These are phyloP conservation scores for Wickerhamiella spandovensis DNA, from an alignment of 805 yeast species.

Conservation along the genomic window DNA sequence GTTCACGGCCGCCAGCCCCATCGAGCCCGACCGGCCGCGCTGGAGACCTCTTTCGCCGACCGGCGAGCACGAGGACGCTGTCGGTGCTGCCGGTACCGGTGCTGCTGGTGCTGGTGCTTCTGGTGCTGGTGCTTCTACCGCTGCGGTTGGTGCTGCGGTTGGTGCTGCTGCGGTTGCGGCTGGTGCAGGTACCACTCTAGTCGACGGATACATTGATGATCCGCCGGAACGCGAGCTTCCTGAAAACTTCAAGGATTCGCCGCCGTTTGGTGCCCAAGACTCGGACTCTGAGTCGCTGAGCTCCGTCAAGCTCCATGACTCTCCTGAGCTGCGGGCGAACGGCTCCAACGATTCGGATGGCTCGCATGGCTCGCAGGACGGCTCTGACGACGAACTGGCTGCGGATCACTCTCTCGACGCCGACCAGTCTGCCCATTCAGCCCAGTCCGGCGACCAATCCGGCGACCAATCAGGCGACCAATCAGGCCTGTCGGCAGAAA, in stretches of 20 bases:
- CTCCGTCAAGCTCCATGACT: not conserved
- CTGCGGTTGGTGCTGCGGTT: not conserved
- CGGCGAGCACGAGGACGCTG: not conserved
- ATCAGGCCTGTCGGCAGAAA: not conserved
- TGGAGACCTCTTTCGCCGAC: not conserved
- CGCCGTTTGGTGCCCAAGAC: not conserved
- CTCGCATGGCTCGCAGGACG: too few relatives aligned
- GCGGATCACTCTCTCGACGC: too few relatives aligned
- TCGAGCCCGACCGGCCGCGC: not conserved
- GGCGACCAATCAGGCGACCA: not conserved
- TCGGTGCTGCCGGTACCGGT: too few relatives aligned
- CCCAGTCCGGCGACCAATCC: not conserved
- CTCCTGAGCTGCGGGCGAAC: too few relatives aligned
- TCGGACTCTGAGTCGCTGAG: not conserved
- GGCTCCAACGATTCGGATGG: not conserved
- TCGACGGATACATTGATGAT: not conserved
- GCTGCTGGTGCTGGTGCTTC: not conserved
- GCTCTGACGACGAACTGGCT: too few relatives aligned
- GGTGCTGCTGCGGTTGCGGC: not conserved
- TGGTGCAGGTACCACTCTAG: not conserved
- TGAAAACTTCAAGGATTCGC: not conserved
- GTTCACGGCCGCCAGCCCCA: constrained; percentile 8
- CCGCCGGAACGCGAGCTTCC: not conserved
- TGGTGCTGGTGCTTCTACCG: not conserved
- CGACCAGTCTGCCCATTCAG: too few relatives aligned